These are phyloP conservation scores for Malus hybrid DNA, from an alignment of 331 rosid species.

Conservation along the genomic window DNA sequence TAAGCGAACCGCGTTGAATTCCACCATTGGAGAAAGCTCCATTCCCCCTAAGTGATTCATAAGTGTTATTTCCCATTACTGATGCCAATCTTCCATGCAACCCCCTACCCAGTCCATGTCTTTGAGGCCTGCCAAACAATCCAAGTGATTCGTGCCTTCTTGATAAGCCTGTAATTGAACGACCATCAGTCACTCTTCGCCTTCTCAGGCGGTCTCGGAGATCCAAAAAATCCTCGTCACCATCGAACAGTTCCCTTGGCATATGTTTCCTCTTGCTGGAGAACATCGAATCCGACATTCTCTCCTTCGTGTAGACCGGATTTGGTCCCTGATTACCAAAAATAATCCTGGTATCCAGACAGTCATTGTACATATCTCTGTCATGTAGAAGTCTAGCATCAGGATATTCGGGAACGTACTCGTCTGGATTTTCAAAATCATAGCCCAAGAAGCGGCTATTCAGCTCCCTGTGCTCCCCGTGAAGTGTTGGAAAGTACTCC, in stretches of 20 bases:
- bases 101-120: slow-evolving; percentile 19
- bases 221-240: slow-evolving; percentile 26
- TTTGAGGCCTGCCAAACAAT: slow-evolving; percentile 26
- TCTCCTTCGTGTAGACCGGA: slow-evolving; percentile 31
- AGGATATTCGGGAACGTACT: slow-evolving; percentile 34
- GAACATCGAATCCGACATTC: slow-evolving; percentile 37
- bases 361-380: slow-evolving; percentile 23
- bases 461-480: slow-evolving; percentile 32
- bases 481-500: slow-evolving; percentile 41
- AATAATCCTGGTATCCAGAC: slow-evolving; percentile 27
- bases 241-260: slow-evolving; percentile 28
- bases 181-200: slow-evolving; percentile 29
- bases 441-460: slow-evolving; percentile 31
- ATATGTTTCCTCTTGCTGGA: slow-evolving; percentile 43
- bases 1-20: slow-evolving; percentile 24
- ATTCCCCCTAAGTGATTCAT: slow-evolving; percentile 24
- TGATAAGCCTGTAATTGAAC: slow-evolving; percentile 26
- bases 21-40: slow-evolving; percentile 19
- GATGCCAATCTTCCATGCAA: slow-evolving; percentile 42
- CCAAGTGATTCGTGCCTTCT: slow-evolving; percentile 34
- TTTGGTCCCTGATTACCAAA: slow-evolving; percentile 25
- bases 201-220: slow-evolving; percentile 60
- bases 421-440: slow-evolving; percentile 35
- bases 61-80: slow-evolving; percentile 28
- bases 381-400: slow-evolving; percentile 42